Evolutionary conservation across 2,329 filamentous ascomycete species (phyloP).

Genomic region (Stromatinia cepivora): DNA sequence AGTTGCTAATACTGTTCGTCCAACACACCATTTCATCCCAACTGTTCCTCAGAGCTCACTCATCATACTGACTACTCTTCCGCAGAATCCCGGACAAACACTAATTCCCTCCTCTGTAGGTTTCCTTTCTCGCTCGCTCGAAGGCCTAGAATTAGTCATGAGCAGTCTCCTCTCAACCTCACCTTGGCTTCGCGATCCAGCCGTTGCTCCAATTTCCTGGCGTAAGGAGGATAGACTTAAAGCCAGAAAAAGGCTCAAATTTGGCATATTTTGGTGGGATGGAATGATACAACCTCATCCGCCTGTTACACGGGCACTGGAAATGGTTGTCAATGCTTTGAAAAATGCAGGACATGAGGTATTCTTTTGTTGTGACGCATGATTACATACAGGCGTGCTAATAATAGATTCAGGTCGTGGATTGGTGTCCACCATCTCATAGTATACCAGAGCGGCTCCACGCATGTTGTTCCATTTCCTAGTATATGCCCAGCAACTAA

Average conservation of each 20-base stretch:
- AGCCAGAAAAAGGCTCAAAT: constrained; percentile 44
- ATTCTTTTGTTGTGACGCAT: neutral
- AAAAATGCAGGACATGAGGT: neutral
- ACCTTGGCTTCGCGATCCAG: constrained; percentile 65
- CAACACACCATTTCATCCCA: neutral
- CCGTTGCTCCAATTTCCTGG: constrained; percentile 64
- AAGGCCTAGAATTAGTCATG: constrained; percentile 54
- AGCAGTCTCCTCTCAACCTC: constrained; percentile 54
- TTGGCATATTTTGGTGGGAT: constrained; percentile 56
- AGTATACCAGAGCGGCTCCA: constrained; percentile 17
- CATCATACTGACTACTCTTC: neutral
- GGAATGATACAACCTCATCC: constrained; percentile 52
- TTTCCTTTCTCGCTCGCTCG: constrained; percentile 56
- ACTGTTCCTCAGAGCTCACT: neutral
- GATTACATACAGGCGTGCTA: neutral
- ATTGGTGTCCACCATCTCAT: constrained; percentile 22
- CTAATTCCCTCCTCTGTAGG: constrained; percentile 61
- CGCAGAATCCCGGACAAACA: constrained; percentile 52
- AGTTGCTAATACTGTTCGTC: constrained; percentile 55
- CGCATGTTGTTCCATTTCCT: neutral
- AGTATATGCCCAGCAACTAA: neutral
- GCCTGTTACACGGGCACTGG: constrained; percentile 54
- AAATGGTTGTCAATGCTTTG: constrained; percentile 42
- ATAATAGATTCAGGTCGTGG: neutral
- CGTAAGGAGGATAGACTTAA: constrained; percentile 46